A percentile compares a stretch with the other conserved stretches of the same genome.
Conservation (phyloP, 768 basidiomycete species). For the Rhodotorula paludigena region DNA sequence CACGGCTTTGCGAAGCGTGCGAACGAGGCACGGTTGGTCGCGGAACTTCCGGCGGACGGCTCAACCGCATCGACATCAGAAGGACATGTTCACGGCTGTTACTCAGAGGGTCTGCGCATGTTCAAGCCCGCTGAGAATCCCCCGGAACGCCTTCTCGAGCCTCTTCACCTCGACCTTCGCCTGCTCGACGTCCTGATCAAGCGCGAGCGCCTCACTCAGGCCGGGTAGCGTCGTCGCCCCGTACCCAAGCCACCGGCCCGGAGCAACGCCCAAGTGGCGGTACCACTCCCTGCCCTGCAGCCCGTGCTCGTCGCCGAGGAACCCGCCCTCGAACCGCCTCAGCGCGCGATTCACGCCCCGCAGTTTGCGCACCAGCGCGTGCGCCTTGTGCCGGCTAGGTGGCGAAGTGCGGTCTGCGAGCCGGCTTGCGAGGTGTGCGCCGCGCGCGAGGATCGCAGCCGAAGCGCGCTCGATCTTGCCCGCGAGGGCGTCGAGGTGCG, state of each 20-base stretch:
- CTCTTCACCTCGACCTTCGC: constrained; percentile 56
- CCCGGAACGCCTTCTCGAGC: constrained; percentile 19
- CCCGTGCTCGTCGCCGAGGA: constrained; percentile 72
- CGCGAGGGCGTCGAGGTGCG: neutral
- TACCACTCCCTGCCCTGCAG: constrained; percentile 79
- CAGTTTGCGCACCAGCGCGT: constrained; percentile 47
- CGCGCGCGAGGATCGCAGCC: neutral
- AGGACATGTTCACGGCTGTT: no score
- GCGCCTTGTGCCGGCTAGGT: constrained; percentile 48
- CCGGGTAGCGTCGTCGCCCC: constrained; percentile 78
- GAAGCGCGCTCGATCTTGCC: neutral
- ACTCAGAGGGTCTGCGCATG: no score
- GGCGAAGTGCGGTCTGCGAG: no score
- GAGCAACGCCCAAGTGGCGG: constrained; percentile 75
- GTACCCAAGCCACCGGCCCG: constrained; percentile 58
- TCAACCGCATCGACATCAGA: no score
- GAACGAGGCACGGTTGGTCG: no score
- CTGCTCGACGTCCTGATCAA: constrained; percentile 61
- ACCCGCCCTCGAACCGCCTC: constrained; percentile 48
- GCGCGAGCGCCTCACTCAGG: constrained; percentile 67
- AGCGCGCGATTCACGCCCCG: neutral
- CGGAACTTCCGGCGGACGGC: no score
- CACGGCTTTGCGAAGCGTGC: no score
- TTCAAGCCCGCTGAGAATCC: neutral
- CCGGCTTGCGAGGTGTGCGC: neutral